Evolutionary conservation across 2,329 filamentous ascomycete species (phyloP).

Genomic region (Aspergillus carbonarius): DNA sequence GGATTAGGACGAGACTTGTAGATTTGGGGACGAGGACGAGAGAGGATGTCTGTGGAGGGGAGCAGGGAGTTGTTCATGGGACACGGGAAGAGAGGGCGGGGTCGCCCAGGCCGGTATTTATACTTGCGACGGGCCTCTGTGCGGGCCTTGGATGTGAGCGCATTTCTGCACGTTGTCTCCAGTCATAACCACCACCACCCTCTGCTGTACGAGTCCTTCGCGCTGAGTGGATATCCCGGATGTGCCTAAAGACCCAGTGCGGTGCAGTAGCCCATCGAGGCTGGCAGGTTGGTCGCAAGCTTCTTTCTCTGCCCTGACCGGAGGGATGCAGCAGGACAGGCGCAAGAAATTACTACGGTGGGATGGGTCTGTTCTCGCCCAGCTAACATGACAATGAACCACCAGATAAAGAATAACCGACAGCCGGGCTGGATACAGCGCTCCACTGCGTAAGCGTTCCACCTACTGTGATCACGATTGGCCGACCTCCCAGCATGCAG

Average conservation of each 20-base stretch:
- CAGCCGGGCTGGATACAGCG: not conserved
- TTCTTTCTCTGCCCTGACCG: not conserved
- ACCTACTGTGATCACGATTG: not conserved
- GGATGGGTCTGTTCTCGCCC: not conserved
- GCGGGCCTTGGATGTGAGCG: slow-evolving; percentile 18
- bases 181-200: not conserved
- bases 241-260: not conserved
- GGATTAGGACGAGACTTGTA: not conserved
- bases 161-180: slow-evolving; percentile 24
- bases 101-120: slow-evolving; percentile 17
- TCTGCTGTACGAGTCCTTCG: not conserved
- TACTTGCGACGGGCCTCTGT: slow-evolving; percentile 13
- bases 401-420: not conserved
- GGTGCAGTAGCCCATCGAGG: not conserved
- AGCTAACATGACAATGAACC: not conserved
- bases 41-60: not conserved
- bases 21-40: not conserved
- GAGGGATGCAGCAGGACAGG: not conserved
- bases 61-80: not conserved
- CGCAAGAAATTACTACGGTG: not conserved
- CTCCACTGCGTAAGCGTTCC: not conserved
- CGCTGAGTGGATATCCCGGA: not conserved
- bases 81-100: not conserved
- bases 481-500: not conserved
- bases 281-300: not conserved